Percentiles rank a stretch among this genome's conserved stretches.
Evolutionary conservation across 768 basidiomycete genomes (phyloP).

Genomic region (Russula sp.): DNA sequence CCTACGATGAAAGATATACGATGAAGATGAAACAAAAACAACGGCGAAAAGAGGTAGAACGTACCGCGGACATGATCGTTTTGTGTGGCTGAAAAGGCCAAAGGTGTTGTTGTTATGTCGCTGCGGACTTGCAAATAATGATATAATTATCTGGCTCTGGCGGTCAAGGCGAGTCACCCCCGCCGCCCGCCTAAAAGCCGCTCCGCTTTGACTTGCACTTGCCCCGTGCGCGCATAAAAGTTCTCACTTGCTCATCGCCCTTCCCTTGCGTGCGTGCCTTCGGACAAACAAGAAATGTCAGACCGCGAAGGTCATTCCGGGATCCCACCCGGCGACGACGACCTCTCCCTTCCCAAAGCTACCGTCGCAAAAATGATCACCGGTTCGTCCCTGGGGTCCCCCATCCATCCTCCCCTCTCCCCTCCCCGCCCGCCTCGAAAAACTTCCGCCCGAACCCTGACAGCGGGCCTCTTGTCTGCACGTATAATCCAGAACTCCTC

Average conservation of each 20-base stretch:
- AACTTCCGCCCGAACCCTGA: constrained; percentile 8
- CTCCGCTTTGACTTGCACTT: neutral
- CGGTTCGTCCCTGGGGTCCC: constrained; percentile 44
- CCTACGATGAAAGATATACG: constrained; percentile 36
- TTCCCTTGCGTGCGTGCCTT: neutral
- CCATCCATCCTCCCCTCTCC: neutral
- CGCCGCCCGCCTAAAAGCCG: too few relatives aligned
- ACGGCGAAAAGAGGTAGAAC: constrained; percentile 28
- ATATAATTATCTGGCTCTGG: too few relatives aligned
- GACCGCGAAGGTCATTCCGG: constrained; percentile 78
- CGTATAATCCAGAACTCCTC: constrained; percentile 60
- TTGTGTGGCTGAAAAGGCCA: neutral
- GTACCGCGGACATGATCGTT: constrained; percentile 61
- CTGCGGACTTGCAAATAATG: constrained; percentile 38
- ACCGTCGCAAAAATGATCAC: constrained; percentile 96
- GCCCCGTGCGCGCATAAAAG: too few relatives aligned
- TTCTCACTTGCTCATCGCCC: neutral
- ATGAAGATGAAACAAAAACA: neutral
- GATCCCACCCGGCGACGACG: constrained; percentile 72
- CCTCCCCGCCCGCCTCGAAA: constrained; percentile 5
- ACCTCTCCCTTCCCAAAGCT: constrained; percentile 92
- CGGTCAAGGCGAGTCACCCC: neutral
- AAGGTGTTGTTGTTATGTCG: constrained; percentile 19
- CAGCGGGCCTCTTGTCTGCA: constrained; percentile 1
- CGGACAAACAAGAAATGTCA: constrained; percentile 55